Evolutionary conservation across 768 basidiomycete species (phyloP).

Genomic region (Suillus hirtellus): DNA sequence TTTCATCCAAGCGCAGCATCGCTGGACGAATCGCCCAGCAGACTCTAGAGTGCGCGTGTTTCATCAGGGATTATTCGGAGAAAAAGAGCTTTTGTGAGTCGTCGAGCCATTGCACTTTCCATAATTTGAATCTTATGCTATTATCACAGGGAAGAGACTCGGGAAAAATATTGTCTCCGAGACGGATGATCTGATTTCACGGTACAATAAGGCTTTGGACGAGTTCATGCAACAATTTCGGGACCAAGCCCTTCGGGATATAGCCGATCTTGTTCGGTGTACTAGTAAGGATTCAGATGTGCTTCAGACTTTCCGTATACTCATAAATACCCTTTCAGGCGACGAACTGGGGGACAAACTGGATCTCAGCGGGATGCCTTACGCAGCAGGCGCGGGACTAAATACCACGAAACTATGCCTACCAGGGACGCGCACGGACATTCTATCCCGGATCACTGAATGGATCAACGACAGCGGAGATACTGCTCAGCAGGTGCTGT

Average conservation of each 20-base stretch:
- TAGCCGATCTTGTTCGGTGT: conserved; percentile 1
- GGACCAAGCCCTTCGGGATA: not conserved
- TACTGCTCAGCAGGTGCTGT: conserved; percentile 11
- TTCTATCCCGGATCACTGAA: conserved; percentile 18
- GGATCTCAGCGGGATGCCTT: conserved; percentile 7
- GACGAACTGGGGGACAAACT: not conserved
- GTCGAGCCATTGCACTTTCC: not conserved
- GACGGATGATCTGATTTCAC: not conserved
- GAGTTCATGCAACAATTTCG: conserved; percentile 6
- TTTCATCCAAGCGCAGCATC: not conserved
- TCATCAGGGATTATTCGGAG: conserved; percentile 29
- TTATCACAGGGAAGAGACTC: conserved; percentile 4
- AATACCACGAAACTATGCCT: conserved; percentile 14
- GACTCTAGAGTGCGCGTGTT: conserved; percentile 29
- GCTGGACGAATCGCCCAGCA: conserved; percentile 16
- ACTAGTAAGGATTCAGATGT: not conserved
- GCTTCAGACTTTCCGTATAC: not conserved
- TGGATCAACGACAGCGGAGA: conserved; percentile 15
- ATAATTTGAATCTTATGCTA: not conserved
- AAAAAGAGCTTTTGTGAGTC: conserved; percentile 22
- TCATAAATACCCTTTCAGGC: not conserved
- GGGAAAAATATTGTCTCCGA: not conserved
- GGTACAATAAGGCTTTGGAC: not conserved
- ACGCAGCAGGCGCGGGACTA: conserved; percentile 6
- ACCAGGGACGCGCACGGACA: conserved; percentile 16